phyloP scores from a whole-genome alignment of 1,284 basidiomycete species.

The Sporisorium sorghi region DNA sequence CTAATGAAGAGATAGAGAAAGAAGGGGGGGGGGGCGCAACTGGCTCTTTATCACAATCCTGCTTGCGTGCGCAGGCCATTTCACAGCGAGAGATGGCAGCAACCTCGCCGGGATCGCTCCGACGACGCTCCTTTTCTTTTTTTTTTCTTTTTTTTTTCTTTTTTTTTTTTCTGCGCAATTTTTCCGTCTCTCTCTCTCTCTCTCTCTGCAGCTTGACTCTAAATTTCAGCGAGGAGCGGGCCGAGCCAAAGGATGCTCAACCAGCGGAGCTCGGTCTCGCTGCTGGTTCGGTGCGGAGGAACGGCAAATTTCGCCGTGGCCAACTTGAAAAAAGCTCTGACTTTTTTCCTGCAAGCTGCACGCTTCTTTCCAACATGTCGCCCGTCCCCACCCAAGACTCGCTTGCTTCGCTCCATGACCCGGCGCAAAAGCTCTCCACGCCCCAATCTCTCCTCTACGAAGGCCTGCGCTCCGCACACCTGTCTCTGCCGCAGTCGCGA shows the following conservation, averaged over 20 bases:
- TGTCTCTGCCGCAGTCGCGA: constrained; percentile 12
- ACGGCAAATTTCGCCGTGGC: constrained; percentile 16
- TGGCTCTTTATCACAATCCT: too few species aligned
- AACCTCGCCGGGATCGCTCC: constrained; percentile 9
- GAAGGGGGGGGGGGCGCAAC: too few species aligned
- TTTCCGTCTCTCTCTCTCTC: too few species aligned
- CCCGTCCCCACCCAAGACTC: constrained; percentile 17
- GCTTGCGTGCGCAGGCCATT: too few species aligned
- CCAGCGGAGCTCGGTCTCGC: constrained; percentile 26
- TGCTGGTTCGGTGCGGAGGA: constrained; percentile 26
- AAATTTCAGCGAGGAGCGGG: too few species aligned
- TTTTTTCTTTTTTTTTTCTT: too few species aligned
- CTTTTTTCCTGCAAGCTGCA: background rate
- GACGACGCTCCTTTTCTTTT: constrained; percentile 15
- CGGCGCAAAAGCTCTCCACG: constrained; percentile 5
- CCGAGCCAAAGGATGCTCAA: too few species aligned
- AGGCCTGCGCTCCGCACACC: constrained; percentile 13
- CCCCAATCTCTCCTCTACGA: background rate
- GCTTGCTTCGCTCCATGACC: background rate
- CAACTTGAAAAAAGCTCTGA: background rate
- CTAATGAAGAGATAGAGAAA: too few species aligned
- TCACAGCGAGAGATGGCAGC: too few species aligned
- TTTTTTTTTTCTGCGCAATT: too few species aligned
- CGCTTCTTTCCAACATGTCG: constrained; percentile 15
- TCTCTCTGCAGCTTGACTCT: background rate